Conservation (phyloP, 2,329 filamentous ascomycete species). For the Aspergillus ibericus region DNA sequence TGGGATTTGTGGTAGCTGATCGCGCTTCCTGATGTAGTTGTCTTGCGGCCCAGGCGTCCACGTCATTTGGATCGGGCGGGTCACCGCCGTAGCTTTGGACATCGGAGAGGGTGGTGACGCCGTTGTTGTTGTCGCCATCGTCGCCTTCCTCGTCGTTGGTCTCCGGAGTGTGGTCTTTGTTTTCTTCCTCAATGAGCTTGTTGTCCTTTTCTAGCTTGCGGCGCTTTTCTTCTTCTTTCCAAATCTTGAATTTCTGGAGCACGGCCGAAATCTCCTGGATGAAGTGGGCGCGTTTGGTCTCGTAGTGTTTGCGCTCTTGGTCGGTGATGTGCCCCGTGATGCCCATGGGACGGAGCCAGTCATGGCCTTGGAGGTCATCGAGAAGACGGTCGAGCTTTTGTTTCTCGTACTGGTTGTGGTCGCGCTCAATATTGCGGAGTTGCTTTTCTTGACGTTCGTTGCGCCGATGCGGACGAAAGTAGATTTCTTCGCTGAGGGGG, state of each 20-base stretch:
- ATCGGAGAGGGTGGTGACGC: conserved; percentile 36
- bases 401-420: conserved; percentile 66
- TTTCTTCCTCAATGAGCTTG: conserved; percentile 2
- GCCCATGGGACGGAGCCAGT: conserved; percentile 92
- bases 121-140: conserved; percentile 40
- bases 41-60: conserved; percentile 69
- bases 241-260: conserved; percentile 81
- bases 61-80: conserved; percentile 65
- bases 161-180: conserved; percentile 2
- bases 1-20: conserved; percentile 40
- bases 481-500: conserved; percentile 58
- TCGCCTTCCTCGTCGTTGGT: conserved; percentile 36
- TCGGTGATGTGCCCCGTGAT: conserved; percentile 77
- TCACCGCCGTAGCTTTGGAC: conserved; percentile 46
- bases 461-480: conserved; percentile 59
- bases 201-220: conserved; percentile 73
- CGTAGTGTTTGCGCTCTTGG: conserved; percentile 79
- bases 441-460: conserved; percentile 67
- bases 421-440: conserved; percentile 66
- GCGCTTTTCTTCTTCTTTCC: conserved; percentile 87
- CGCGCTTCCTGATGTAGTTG: conserved; percentile 74
- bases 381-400: conserved; percentile 66
- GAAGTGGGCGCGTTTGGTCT: conserved; percentile 81
- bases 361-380: conserved; percentile 81
- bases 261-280: conserved; percentile 78